A percentile compares a stretch with the other conserved stretches of the same genome.
These are phyloP conservation scores for Mortierella sp. DNA, from an alignment of 371 early-diverging fungal genomes.

Conservation along the genomic window DNA sequence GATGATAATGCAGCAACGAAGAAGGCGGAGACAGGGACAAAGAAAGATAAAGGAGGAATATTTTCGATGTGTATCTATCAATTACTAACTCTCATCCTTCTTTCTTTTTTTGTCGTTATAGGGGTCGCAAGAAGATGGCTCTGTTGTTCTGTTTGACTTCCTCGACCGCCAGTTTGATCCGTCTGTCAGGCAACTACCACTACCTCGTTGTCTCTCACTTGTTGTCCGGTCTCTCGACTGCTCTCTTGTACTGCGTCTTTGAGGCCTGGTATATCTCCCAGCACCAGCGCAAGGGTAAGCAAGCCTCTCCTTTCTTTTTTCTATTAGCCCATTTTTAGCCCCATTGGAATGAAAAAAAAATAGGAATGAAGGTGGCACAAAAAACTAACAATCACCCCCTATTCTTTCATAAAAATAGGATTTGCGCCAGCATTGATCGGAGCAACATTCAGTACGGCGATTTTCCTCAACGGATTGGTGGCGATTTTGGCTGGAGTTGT, in stretches of 20 bases:
- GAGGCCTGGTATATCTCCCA: constrained; percentile 88
- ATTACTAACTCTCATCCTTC: background rate
- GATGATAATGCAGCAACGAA: no score
- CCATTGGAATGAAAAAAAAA: background rate
- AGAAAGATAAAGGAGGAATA: no score
- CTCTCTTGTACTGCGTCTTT: constrained; percentile 81
- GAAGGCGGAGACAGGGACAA: no score
- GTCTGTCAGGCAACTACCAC: constrained; percentile 64
- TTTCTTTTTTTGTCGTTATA: constrained; percentile 27
- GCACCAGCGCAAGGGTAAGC: constrained; percentile 64
- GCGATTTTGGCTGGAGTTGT: constrained; percentile 82
- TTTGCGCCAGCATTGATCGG: constrained; percentile 70
- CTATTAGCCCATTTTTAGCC: background rate
- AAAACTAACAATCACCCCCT: background rate
- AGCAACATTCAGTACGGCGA: constrained; percentile 78
- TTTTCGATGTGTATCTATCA: background rate
- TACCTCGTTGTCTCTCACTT: constrained; percentile 76
- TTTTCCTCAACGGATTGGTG: constrained; percentile 79
- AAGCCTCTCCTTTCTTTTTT: background rate
- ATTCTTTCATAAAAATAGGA: constrained; percentile 44
- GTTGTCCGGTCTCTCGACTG: constrained; percentile 77
- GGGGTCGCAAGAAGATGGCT: constrained; percentile 77
- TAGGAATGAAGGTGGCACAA: background rate
- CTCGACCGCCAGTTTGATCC: constrained; percentile 67
- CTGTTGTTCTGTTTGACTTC: constrained; percentile 75